Evolutionary conservation across 208 protist species (phyloP).

Genomic region (Crithidia expoeki): DNA sequence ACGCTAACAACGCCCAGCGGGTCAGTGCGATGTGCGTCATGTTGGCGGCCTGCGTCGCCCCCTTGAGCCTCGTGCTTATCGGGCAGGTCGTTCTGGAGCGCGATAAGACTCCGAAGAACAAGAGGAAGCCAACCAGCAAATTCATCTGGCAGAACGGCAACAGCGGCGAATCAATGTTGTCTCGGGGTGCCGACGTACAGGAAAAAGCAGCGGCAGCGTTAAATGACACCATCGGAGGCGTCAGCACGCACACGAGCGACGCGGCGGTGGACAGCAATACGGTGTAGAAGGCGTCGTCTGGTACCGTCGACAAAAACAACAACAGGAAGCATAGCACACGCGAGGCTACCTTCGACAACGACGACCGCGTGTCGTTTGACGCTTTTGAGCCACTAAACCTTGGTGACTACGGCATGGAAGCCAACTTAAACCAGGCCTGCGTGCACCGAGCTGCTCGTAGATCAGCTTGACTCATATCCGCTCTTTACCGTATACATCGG

Average conservation of each 20-base stretch:
- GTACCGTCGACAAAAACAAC: not conserved
- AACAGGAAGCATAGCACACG: not conserved
- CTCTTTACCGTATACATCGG: too few relatives aligned
- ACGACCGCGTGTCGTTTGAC: slow-evolving; percentile 13
- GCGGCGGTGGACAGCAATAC: not conserved
- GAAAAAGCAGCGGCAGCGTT: not conserved
- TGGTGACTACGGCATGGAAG: not conserved
- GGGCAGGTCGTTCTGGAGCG: slow-evolving; percentile 52
- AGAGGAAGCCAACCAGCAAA: slow-evolving; percentile 4
- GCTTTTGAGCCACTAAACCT: slow-evolving; percentile 11
- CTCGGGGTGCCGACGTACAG: too few relatives aligned
- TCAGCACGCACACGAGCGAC: not conserved
- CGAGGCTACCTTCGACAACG: slow-evolving; percentile 5
- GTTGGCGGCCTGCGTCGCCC: slow-evolving; percentile 75
- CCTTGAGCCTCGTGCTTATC: slow-evolving; percentile 59
- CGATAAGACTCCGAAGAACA: slow-evolving; percentile 7
- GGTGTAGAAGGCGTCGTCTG: not conserved
- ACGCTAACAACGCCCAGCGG: slow-evolving; percentile 74
- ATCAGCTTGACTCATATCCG: too few relatives aligned
- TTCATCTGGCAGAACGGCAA: too few relatives aligned
- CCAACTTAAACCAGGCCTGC: not conserved
- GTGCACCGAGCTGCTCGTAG: not conserved
- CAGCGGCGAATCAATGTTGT: too few relatives aligned
- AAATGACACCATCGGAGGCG: not conserved
- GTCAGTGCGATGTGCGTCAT: slow-evolving; percentile 82